These are phyloP conservation scores for Calcarisporium arbuscula DNA, from an alignment of 2,329 filamentous ascomycete species.

Conservation along the genomic window DNA sequence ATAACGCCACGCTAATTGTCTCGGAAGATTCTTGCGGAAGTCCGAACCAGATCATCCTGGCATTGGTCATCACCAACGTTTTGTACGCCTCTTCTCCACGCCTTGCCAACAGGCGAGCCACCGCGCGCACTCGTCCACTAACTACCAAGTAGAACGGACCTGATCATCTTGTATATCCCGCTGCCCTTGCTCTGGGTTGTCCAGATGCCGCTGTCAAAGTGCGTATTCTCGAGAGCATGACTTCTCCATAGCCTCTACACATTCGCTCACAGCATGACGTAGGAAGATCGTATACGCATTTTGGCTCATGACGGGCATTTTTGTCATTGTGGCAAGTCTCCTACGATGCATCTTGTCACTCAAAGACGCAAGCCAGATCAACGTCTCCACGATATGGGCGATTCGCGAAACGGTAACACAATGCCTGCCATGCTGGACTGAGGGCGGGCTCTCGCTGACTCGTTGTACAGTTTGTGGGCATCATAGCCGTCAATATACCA, in stretches of 20 bases:
- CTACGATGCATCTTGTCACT: constrained; percentile 17
- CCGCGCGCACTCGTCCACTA: too few relatives aligned
- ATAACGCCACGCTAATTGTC: background rate
- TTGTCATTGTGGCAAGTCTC: constrained; percentile 18
- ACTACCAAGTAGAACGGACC: constrained; percentile 11
- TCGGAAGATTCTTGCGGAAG: constrained; percentile 14
- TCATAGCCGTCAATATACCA: constrained; percentile 16
- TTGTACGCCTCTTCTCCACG: constrained; percentile 11
- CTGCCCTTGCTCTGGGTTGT: constrained; percentile 17
- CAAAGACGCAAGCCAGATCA: constrained; percentile 12
- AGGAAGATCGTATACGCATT: constrained; percentile 16
- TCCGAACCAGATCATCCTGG: constrained; percentile 14
- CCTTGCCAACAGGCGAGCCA: too few relatives aligned
- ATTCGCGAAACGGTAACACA: constrained; percentile 18
- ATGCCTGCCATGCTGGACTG: constrained; percentile 1
- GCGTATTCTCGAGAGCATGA: constrained; percentile 2
- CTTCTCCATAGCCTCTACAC: too few relatives aligned
- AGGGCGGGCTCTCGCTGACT: background rate
- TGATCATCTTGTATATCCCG: constrained; percentile 17
- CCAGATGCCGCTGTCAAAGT: constrained; percentile 14
- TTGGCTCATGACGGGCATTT: constrained; percentile 17
- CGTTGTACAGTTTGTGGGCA: constrained; percentile 18
- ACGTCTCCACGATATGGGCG: constrained; percentile 18
- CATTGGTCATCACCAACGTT: constrained; percentile 17
- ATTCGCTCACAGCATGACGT: background rate